phyloP scores from a whole-genome alignment of 129 eudicot species.

The Gnaphalium uliginosum region DNA sequence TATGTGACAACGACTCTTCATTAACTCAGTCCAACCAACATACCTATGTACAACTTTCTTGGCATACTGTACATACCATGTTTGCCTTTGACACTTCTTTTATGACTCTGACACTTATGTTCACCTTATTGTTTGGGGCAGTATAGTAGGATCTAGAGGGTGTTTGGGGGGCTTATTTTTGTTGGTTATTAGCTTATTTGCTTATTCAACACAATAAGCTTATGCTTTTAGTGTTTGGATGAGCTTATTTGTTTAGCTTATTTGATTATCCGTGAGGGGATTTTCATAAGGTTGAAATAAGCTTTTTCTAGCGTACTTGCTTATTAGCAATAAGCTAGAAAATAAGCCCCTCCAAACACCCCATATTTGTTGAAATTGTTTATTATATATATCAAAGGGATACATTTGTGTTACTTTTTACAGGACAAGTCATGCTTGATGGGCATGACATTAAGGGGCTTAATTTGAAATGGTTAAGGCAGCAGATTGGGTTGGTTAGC shows the following conservation, averaged over 20 bases:
- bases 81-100: conserved; percentile 35
- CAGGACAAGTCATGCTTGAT: conserved; percentile 85
- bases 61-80: conserved; percentile 19
- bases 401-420: conserved; percentile 29
- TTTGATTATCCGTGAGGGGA: too few species aligned
- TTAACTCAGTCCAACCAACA: conserved; percentile 33
- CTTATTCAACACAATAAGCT: too few species aligned
- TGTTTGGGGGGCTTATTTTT: too few species aligned
- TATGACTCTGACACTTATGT: conserved; percentile 21
- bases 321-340: too few species aligned
- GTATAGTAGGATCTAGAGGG: conserved; percentile 6
- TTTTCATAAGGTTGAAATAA: too few species aligned
- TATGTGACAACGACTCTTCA: conserved; percentile 40
- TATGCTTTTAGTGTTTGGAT: too few species aligned
- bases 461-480: conserved; percentile 86
- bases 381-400: neutral
- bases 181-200: too few species aligned
- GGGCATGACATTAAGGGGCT: conserved; percentile 83
- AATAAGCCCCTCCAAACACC: too few species aligned
- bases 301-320: too few species aligned
- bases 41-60: conserved; percentile 31
- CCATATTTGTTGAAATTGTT: neutral
- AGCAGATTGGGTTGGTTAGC: conserved; percentile 92
- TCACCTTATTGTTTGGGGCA: conserved; percentile 28
- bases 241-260: too few species aligned